A percentile compares a stretch with the other conserved stretches of the same genome.
Evolutionary conservation across 331 rosid species (phyloP).

Genomic region (Rhamnella rubrinervis): DNA sequence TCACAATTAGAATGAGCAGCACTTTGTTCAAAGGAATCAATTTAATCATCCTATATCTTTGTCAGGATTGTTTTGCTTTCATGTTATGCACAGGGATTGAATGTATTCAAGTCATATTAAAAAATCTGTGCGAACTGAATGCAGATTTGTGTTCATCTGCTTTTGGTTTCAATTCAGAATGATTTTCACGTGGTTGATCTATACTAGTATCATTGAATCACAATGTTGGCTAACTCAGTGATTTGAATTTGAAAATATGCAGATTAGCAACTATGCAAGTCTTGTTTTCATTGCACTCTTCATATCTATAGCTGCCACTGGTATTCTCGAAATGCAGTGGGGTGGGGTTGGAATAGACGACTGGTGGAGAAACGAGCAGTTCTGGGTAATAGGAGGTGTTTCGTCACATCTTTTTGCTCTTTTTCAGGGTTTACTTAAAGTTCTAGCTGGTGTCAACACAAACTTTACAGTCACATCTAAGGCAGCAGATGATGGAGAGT

Average conservation of each 20-base stretch:
- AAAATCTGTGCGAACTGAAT: too few relatives aligned
- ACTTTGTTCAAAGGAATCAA: too few relatives aligned
- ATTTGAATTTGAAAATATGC: constrained; percentile 23
- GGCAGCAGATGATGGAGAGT: constrained; percentile 92
- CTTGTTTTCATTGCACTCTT: constrained; percentile 85
- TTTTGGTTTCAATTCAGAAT: too few relatives aligned
- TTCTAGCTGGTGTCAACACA: constrained; percentile 88
- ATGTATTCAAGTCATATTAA: too few relatives aligned
- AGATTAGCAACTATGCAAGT: constrained; percentile 99
- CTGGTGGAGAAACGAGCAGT: constrained; percentile 99
- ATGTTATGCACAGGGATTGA: too few relatives aligned
- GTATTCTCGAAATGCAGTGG: constrained; percentile 98
- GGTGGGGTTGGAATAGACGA: constrained; percentile 88
- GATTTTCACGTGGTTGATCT: too few relatives aligned
- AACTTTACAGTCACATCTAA: constrained; percentile 93
- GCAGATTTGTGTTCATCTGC: too few relatives aligned
- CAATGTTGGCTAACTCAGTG: not conserved
- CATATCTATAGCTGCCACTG: constrained; percentile 86
- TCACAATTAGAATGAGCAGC: too few relatives aligned
- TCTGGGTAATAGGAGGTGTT: constrained; percentile 97
- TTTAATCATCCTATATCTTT: too few relatives aligned
- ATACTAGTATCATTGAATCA: too few relatives aligned
- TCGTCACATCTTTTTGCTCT: constrained; percentile 93
- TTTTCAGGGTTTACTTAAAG: constrained; percentile 88
- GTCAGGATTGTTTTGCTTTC: too few relatives aligned